Base-by-base conservation (phyloP, 2,329 filamentous ascomycete genomes). In the Phyllosticta citrichinensis region DNA sequence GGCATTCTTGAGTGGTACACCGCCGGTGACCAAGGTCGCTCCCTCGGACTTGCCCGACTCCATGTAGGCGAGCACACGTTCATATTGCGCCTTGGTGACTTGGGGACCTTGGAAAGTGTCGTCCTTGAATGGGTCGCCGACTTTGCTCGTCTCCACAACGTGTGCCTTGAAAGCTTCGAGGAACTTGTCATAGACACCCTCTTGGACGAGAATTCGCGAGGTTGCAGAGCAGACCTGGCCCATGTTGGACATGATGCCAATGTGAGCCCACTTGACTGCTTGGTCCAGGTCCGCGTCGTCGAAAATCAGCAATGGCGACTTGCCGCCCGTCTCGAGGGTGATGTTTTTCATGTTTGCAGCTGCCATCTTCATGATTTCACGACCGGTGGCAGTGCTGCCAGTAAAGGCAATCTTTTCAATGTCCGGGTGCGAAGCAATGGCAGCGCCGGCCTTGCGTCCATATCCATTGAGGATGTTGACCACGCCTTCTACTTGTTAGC, bases 71-170 rank as follows among this genome's bases (percentile, higher is more conserved):
- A 80, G 81, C 25, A 85, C 82, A 24, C 79, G 80, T 55, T 86
- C 81, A 67, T 79, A 88, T 70, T 88, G 86, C 79, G 84, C 81
- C 65, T 78, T 72, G 71, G 88, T 88, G 63, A 85, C 83, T 2
- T 88, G 72, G 0, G 86, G 86, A 0, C 83, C 81, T 61, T 84
- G 78, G 50, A 82, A 69, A 52, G 79, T 75, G 52, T 74, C 74
- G 47, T 62, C 61, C 17, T 62, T 35, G 47, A 62, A 62, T 56
- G 72, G 76, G 60, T 80, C 70, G 27, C 64, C 66, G 72, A 62
- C 69, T 69, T 51, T 70, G 61, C 66, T 79, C 52, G 75, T 66
- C 2, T 62, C 63, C 58, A 79, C 76, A 40, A 79, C 77, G 40
- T 79, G 76, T 51, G 76, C 73, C 5, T 78, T 73, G 52, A 81